A percentile compares a stretch with the other conserved stretches of the same genome.
These are phyloP conservation scores for Rhizopus sp. DNA, from an alignment of 371 early-diverging fungal species.

Conservation along the genomic window DNA sequence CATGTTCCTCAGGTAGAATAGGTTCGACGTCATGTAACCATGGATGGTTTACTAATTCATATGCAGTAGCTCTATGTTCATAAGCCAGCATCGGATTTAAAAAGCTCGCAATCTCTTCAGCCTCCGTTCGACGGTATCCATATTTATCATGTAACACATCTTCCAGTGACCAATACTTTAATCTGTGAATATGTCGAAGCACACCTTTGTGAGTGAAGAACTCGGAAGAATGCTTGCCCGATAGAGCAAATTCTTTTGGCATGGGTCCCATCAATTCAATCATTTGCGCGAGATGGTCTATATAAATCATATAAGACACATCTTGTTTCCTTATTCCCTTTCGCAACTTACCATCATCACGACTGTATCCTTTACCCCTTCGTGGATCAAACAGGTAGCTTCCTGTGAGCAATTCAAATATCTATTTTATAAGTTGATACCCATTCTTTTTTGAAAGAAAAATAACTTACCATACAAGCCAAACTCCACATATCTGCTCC, in stretches of 20 bases:
- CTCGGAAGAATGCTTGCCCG: slow-evolving; percentile 76
- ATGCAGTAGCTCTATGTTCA: slow-evolving; percentile 58
- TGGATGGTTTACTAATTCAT: slow-evolving; percentile 58
- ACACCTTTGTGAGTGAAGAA: slow-evolving; percentile 81
- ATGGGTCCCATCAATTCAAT: slow-evolving; percentile 89
- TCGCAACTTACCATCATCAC: slow-evolving; percentile 81
- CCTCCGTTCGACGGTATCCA: slow-evolving; percentile 54
- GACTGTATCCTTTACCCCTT: slow-evolving; percentile 75
- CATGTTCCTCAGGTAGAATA: slow-evolving; percentile 32
- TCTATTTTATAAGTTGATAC: slow-evolving; percentile 23
- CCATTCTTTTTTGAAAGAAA: neutral
- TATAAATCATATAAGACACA: neutral
- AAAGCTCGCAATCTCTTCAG: slow-evolving; percentile 65
- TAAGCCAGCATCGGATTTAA: slow-evolving; percentile 77
- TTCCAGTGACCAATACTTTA: slow-evolving; percentile 79
- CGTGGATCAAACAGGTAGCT: slow-evolving; percentile 96
- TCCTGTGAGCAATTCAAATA: slow-evolving; percentile 90
- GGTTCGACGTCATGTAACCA: slow-evolving; percentile 60
- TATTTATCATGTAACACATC: slow-evolving; percentile 90
- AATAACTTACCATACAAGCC: slow-evolving; percentile 81
- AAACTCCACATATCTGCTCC: slow-evolving; percentile 98
- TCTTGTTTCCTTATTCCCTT: neutral
- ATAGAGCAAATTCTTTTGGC: slow-evolving; percentile 70
- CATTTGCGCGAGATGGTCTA: slow-evolving; percentile 96
- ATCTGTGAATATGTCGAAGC: slow-evolving; percentile 81